Conservation (phyloP, 2,329 filamentous ascomycete genomes). For the Epichloe glyceriae region DNA sequence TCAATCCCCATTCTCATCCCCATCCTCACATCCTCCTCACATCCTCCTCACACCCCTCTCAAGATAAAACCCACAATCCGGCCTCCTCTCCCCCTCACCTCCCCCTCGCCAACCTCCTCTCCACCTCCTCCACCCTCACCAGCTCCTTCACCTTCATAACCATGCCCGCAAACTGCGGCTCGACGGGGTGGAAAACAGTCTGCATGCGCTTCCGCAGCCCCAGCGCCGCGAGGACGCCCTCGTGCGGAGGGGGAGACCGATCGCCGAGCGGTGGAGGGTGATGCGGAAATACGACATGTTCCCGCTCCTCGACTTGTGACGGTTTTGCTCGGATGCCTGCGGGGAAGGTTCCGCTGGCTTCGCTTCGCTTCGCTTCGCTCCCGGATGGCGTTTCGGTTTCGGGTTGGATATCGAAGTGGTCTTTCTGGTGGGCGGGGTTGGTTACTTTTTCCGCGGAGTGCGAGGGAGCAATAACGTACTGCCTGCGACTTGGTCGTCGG, state of each 20-base stretch:
- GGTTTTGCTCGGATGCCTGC: neutral
- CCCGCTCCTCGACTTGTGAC: too few relatives aligned
- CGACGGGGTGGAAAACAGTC: constrained; percentile 81
- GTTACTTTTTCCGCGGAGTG: too few relatives aligned
- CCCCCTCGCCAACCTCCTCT: constrained; percentile 43
- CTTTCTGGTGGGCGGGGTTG: too few relatives aligned
- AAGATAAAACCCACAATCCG: constrained; percentile 69
- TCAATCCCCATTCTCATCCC: neutral
- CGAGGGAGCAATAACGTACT: too few relatives aligned
- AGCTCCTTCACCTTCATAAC: constrained; percentile 92
- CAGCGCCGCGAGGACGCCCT: constrained; percentile 73
- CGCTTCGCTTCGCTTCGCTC: too few relatives aligned
- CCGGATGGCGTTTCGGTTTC: too few relatives aligned
- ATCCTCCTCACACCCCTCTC: constrained; percentile 39
- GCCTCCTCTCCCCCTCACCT: constrained; percentile 57
- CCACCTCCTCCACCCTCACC: constrained; percentile 70
- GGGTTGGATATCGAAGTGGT: too few relatives aligned
- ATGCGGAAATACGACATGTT: constrained; percentile 84
- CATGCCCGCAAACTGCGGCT: constrained; percentile 70
- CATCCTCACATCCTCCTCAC: constrained; percentile 3
- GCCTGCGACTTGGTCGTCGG: too few relatives aligned
- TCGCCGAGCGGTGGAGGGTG: constrained; percentile 77
- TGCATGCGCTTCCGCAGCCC: constrained; percentile 74
- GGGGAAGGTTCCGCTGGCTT: too few relatives aligned
- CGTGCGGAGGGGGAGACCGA: constrained; percentile 71